Percentiles rank a stretch among this genome's conserved stretches.
Evolutionary conservation across 139 green algal genomes (phyloP).

Genomic region (Coelastrella sp.): DNA sequence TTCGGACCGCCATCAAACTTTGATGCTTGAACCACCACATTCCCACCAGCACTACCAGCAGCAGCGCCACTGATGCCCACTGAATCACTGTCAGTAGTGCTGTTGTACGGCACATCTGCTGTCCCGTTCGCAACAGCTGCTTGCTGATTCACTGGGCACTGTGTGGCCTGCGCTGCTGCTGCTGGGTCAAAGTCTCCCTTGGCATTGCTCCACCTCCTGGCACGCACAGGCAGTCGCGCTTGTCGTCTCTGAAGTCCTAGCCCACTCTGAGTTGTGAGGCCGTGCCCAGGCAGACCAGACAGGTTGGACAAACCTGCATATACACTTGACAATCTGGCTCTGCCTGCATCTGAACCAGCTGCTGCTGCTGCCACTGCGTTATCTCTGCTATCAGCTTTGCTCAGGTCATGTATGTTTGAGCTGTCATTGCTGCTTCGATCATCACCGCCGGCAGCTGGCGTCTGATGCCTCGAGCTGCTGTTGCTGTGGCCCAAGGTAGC

Average conservation of each 20-base stretch:
- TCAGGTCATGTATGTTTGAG: no score
- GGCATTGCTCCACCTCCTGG: background rate
- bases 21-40: no score
- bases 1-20: no score
- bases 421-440: no score
- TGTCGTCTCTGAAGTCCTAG: background rate
- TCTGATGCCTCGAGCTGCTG: background rate
- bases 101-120: background rate
- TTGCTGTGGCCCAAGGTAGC: background rate
- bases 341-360: background rate
- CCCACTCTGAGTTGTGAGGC: background rate
- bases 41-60: background rate
- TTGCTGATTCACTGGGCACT: background rate
- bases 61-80: background rate
- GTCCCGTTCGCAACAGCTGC: background rate
- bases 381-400: background rate
- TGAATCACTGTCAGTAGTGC: background rate
- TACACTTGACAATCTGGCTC: background rate
- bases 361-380: background rate
- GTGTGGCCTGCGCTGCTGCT: background rate
- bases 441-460: no score
- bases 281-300: background rate
- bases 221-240: background rate
- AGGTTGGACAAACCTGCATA: background rate
- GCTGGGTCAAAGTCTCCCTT: background rate